A percentile compares a stretch with the other conserved stretches of the same genome.
These are phyloP conservation scores for Dacryopinax spathularia DNA, from an alignment of 768 basidiomycete genomes.

Conservation along the genomic window DNA sequence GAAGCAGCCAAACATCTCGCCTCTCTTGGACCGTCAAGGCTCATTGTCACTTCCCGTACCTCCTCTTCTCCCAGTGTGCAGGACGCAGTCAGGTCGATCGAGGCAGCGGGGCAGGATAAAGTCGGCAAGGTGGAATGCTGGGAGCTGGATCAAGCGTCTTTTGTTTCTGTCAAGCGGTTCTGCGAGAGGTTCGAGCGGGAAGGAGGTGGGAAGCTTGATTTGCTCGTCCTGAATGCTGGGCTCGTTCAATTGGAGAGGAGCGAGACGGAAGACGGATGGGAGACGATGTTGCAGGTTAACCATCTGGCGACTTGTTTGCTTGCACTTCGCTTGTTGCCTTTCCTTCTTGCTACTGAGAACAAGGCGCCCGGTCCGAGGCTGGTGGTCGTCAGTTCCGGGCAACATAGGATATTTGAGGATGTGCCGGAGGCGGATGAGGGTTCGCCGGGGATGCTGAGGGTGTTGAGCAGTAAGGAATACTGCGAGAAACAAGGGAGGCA, in stretches of 20 bases:
- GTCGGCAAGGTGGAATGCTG: conserved; percentile 26
- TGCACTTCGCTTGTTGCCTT: conserved; percentile 31
- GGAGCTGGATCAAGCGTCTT: conserved; percentile 30
- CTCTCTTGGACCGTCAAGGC: conserved; percentile 21
- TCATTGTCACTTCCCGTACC: conserved; percentile 26
- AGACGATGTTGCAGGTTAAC: conserved; percentile 37
- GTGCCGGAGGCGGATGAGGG: conserved; percentile 15
- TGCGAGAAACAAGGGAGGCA: neutral
- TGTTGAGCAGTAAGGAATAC: conserved; percentile 14
- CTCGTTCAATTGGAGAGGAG: conserved; percentile 12
- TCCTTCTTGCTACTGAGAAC: conserved; percentile 27
- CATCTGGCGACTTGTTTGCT: conserved; percentile 30
- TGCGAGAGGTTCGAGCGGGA: conserved; percentile 22
- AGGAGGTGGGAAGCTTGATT: conserved; percentile 24
- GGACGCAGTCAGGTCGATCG: conserved; percentile 15
- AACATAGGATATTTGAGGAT: conserved; percentile 22
- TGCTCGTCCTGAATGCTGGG: conserved; percentile 35
- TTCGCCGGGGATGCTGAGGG: conserved; percentile 21
- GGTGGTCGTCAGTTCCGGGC: conserved; percentile 33
- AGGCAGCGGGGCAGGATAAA: conserved; percentile 9
- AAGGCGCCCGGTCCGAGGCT: conserved; percentile 24
- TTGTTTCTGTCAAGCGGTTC: conserved; percentile 31
- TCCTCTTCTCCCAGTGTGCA: neutral
- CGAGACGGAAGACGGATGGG: conserved; percentile 34
- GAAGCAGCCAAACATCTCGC: conserved; percentile 21